A percentile compares a stretch with the other conserved stretches of the same genome.
phyloP scores from a whole-genome alignment of 352 stramenopile species.

The Phytopythium cucurbitacearum region DNA sequence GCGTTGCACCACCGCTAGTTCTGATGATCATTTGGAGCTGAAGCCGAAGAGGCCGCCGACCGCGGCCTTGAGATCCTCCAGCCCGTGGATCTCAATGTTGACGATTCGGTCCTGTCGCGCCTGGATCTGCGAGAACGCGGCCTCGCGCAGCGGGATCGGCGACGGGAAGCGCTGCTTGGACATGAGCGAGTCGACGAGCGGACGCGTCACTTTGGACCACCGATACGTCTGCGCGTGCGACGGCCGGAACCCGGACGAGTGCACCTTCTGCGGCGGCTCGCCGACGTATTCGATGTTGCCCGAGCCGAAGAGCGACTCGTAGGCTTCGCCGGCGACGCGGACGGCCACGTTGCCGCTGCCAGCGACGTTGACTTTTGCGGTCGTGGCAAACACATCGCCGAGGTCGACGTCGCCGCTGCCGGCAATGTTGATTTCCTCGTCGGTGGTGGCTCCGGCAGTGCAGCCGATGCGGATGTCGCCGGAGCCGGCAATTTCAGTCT shows the following conservation, averaged over 20 bases:
- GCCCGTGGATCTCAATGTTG: not conserved
- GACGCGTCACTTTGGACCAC: not conserved
- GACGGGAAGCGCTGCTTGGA: not conserved
- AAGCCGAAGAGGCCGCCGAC: not conserved
- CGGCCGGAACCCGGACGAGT: not conserved
- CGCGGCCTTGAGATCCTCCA: not conserved
- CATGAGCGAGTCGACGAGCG: not conserved
- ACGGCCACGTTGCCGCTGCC: slow-evolving; percentile 1
- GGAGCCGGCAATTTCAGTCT: not conserved
- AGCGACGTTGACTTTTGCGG: slow-evolving; percentile 1
- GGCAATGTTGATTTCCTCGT: not conserved
- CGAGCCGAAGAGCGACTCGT: slow-evolving; percentile 2
- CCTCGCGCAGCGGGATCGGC: not conserved
- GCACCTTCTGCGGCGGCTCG: not conserved
- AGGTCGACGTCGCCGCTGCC: slow-evolving; percentile 1
- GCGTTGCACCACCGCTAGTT: too few relatives aligned
- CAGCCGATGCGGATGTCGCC: not conserved
- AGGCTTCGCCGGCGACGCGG: not conserved
- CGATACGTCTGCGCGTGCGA: not conserved
- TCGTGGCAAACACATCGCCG: slow-evolving; percentile 1
- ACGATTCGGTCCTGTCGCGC: not conserved
- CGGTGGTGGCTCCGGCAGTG: not conserved
- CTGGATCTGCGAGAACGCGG: slow-evolving; percentile 5
- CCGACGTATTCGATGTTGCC: slow-evolving; percentile 1
- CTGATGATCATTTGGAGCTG: too few relatives aligned